Evolutionary conservation across 192 early-diverging fungal species (phyloP).

Genomic region (Obelidium mucronatum): DNA sequence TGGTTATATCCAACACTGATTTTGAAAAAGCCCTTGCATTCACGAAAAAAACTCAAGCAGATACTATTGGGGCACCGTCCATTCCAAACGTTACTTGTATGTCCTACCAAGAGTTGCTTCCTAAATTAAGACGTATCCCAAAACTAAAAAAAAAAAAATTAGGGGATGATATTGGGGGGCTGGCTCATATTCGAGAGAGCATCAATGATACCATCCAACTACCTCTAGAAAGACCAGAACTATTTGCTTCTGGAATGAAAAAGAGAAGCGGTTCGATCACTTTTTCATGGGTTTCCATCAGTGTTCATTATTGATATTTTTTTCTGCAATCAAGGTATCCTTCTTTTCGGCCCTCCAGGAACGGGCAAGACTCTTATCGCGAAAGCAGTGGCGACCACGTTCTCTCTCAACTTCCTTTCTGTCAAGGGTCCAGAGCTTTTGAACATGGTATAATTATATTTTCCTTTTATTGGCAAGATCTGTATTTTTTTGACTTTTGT

Average conservation of each 20-base stretch:
- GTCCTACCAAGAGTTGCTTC: conserved; percentile 46
- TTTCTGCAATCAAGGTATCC: conserved; percentile 51
- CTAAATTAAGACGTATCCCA: no score
- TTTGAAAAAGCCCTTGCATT: conserved; percentile 80
- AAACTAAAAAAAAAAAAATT: background rate
- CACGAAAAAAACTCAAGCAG: conserved; percentile 83
- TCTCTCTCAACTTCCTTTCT: conserved; percentile 97
- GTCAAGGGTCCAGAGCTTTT: conserved; percentile 93
- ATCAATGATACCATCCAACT: conserved; percentile 97
- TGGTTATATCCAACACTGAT: conserved; percentile 79
- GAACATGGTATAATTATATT: conserved; percentile 23
- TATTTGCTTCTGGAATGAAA: conserved; percentile 94
- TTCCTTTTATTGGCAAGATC: background rate
- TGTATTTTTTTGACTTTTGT: conserved; percentile 14
- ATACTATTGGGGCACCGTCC: conserved; percentile 91
- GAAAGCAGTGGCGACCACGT: conserved; percentile 98
- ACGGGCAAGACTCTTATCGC: conserved; percentile 99
- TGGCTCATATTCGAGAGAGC: conserved; percentile 89
- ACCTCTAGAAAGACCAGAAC: conserved; percentile 93
- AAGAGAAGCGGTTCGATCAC: conserved; percentile 78
- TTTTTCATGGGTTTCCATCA: background rate
- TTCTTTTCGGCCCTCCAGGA: conserved; percentile 97
- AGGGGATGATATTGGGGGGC: conserved; percentile 93
- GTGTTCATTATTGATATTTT: background rate
- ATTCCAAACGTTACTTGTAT: conserved; percentile 97